Conservation (phyloP, 1,284 basidiomycete genomes). For the Cutaneotrichosporon cyanovorans region DNA sequence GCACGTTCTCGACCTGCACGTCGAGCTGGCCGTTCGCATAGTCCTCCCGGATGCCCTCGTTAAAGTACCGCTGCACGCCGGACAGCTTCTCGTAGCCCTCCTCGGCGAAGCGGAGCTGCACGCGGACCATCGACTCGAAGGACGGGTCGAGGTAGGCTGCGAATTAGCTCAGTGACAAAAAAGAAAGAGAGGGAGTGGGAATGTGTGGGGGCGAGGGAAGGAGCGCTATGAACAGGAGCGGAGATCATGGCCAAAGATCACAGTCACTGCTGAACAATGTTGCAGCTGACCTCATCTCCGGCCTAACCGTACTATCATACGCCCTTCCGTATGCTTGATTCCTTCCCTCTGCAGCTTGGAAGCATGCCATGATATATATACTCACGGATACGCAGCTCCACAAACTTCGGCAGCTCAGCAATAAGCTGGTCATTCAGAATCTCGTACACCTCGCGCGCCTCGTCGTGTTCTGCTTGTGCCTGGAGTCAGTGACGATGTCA, state of each 20-base stretch:
- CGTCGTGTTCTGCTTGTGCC: constrained; percentile 92
- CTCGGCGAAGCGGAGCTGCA: constrained; percentile 94
- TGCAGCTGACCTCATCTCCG: neutral
- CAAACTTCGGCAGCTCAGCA: constrained; percentile 78
- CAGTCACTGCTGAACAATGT: neutral
- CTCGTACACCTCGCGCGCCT: constrained; percentile 87
- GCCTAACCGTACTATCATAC: too few species aligned
- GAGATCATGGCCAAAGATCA: too few species aligned
- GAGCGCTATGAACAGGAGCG: too few species aligned
- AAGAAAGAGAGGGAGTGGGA: too few species aligned
- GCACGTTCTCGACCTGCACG: constrained; percentile 84
- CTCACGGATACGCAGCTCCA: constrained; percentile 82
- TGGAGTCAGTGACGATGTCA: too few species aligned
- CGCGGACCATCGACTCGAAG: constrained; percentile 97
- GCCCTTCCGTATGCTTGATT: too few species aligned
- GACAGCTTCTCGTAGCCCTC: constrained; percentile 98
- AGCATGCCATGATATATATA: constrained; percentile 8
- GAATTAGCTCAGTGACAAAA: neutral
- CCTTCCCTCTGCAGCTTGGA: too few species aligned
- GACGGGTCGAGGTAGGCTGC: constrained; percentile 83
- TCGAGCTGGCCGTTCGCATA: constrained; percentile 96
- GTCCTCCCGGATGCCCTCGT: constrained; percentile 83
- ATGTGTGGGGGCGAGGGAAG: too few species aligned
- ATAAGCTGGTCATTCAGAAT: constrained; percentile 88
- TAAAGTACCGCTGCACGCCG: constrained; percentile 92